phyloP scores from a whole-genome alignment of 352 stramenopile species.

The Elongisporangium anandrum region DNA sequence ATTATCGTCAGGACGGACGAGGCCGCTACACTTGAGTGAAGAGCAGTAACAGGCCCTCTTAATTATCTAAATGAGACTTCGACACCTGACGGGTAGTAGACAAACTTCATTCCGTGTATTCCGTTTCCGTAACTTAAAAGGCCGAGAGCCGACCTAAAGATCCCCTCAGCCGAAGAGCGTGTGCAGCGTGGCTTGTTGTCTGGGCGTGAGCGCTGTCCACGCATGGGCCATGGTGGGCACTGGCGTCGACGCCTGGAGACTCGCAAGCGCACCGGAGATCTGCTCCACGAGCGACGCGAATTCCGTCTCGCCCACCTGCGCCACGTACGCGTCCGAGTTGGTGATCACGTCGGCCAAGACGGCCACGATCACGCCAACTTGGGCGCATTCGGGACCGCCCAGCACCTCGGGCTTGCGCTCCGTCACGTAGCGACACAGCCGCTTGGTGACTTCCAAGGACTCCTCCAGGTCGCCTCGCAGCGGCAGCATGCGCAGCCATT shows the following conservation, averaged over 20 bases:
- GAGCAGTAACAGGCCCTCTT: background rate
- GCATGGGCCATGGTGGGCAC: conserved; percentile 49
- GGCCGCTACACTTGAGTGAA: background rate
- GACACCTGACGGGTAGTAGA: background rate
- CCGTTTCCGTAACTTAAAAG: background rate
- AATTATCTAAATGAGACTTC: background rate
- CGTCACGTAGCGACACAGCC: conserved; percentile 60
- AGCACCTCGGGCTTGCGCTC: conserved; percentile 63
- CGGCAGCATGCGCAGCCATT: conserved; percentile 69
- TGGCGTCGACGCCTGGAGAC: conserved; percentile 47
- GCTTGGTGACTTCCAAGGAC: conserved; percentile 53
- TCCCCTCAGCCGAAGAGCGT: conserved; percentile 49
- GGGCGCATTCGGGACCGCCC: conserved; percentile 27
- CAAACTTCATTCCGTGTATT: background rate
- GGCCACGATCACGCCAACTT: conserved; percentile 50
- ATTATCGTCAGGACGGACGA: background rate
- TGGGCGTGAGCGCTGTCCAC: conserved; percentile 39
- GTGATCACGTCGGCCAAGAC: conserved; percentile 56
- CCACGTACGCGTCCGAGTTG: conserved; percentile 30
- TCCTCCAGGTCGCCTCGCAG: conserved; percentile 77
- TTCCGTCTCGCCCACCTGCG: conserved; percentile 40
- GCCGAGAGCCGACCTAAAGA: too few species aligned
- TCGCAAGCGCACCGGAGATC: conserved; percentile 40
- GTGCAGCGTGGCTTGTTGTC: conserved; percentile 61
- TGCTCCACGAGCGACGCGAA: conserved; percentile 30